Evolutionary conservation across 108 stramenopile species (phyloP), one percentile per base, ranked within the genome.

Genomic region (Seminavis robusta): DNA sequence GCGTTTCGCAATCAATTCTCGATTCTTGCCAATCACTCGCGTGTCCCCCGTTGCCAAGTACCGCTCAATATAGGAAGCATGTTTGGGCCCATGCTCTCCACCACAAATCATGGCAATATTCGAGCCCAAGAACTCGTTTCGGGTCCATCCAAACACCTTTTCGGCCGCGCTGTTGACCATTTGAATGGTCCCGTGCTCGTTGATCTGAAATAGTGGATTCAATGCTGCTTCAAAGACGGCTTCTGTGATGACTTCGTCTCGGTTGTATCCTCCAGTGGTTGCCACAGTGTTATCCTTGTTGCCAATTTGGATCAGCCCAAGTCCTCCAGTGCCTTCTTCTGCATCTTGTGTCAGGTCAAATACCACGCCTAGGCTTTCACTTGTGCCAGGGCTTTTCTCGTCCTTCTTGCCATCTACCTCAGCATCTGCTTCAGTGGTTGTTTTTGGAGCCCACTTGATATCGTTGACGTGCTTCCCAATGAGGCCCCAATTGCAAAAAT

Each of bases 1-100:
- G 19, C 71, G 28, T 24, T 61, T 36, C 8, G 71, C 71, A 20
- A 40, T 33, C 11, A 65, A 27, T 25, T 60, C 59, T 24, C 73
- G 33, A 26, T 69, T 68, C 28, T 37, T 44, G 15, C 61, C 67
- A 39, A 74, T 57, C 11, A 70, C 55, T 4, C 59, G 46, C 8
- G 41, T 60, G 7, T 65, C 38, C 0, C 69, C 74, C 15, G 74
- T 75, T 21, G 39, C 47, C 9, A 75, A 20, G 45, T 75, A 75
- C 17, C 59, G 47, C n/a, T 52, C 34, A 5, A 75, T 21, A 38
- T 75, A 58, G 15, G 38, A 7, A 23, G 70, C 59, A 42, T 75
- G 74, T 20, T 55, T 24, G 17, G 11, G 10, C 6, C 24, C 33
- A 11, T 63, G 55, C 2, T 44, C 58, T 13, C 29, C 58, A 5